These are phyloP conservation scores for Sporodiniella umbellata DNA, from an alignment of 371 early-diverging fungal species.

Conservation along the genomic window DNA sequence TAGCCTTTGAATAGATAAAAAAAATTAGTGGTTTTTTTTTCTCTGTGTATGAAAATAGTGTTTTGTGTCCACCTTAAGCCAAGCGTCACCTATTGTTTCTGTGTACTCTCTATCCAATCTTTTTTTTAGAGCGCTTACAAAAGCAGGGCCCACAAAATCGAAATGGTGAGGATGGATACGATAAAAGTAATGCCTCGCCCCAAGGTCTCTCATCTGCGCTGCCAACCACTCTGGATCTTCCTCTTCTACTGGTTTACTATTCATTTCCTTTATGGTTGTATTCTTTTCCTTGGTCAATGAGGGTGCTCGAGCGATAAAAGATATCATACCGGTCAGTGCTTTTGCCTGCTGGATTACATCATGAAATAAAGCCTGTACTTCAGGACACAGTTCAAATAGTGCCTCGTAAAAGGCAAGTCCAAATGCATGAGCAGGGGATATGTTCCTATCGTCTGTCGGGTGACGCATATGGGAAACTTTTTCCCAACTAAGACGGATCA, in stretches of 20 bases:
- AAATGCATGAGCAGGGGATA: slow-evolving; percentile 44
- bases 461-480: slow-evolving; percentile 30
- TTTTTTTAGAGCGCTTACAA: slow-evolving; percentile 29
- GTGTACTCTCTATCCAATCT: slow-evolving; percentile 37
- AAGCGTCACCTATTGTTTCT: slow-evolving; percentile 35
- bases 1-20: slow-evolving; percentile 11
- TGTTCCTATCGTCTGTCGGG: slow-evolving; percentile 21
- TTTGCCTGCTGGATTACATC: slow-evolving; percentile 44
- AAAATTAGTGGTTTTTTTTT: background rate
- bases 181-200: slow-evolving; percentile 41
- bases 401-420: slow-evolving; percentile 41
- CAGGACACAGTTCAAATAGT: slow-evolving; percentile 30
- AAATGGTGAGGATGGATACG: slow-evolving; percentile 31
- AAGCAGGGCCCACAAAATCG: slow-evolving; percentile 35
- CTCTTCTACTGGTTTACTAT: slow-evolving; percentile 24
- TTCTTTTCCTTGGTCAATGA: slow-evolving; percentile 5
- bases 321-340: slow-evolving; percentile 44
- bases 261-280: slow-evolving; percentile 26
- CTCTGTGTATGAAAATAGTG: background rate
- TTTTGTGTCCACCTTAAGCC: slow-evolving; percentile 45
- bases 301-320: slow-evolving; percentile 35
- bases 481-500: slow-evolving; percentile 39
- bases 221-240: slow-evolving; percentile 29
- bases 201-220: slow-evolving; percentile 27
- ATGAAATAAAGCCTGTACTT: slow-evolving; percentile 19